Evolutionary conservation across 768 basidiomycete genomes (phyloP).

Genomic region (Hemileccinum rubropunctum): DNA sequence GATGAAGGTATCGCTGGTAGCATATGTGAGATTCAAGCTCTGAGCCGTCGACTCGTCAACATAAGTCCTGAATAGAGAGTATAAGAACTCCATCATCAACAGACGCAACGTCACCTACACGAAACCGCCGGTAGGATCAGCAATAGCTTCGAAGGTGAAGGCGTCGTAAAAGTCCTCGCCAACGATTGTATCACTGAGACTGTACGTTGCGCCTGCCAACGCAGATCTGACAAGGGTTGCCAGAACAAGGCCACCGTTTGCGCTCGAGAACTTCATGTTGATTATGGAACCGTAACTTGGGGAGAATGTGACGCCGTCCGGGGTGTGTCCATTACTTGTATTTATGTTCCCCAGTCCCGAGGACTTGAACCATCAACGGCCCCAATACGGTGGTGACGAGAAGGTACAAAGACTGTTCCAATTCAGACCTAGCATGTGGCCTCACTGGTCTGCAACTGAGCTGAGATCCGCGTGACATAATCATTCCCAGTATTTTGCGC

Average conservation of each 20-base stretch:
- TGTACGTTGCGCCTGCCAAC: constrained; percentile 26
- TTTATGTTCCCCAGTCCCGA: constrained; percentile 7
- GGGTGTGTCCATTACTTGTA: constrained; percentile 2
- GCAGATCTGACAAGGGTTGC: constrained; percentile 8
- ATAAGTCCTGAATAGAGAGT: constrained; percentile 28
- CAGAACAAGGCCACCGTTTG: constrained; percentile 8
- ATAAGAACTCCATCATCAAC: background rate
- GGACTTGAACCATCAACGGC: too few relatives aligned
- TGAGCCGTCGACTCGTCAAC: constrained; percentile 29
- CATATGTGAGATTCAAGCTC: constrained; percentile 27
- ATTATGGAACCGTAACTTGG: background rate
- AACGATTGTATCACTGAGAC: constrained; percentile 24
- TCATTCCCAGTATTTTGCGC: too few relatives aligned
- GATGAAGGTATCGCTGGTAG: constrained; percentile 28
- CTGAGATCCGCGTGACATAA: too few relatives aligned
- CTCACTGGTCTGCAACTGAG: too few relatives aligned
- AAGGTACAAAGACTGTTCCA: too few relatives aligned
- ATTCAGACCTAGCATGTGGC: too few relatives aligned
- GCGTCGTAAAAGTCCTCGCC: constrained; percentile 31
- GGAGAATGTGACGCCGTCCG: background rate
- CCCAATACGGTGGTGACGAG: too few relatives aligned
- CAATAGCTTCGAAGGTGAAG: constrained; percentile 33
- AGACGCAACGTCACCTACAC: constrained; percentile 25
- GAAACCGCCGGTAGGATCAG: constrained; percentile 38
- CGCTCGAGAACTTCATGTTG: constrained; percentile 15